phyloP scores from a whole-genome alignment of 1,139 yeast genomes.

The Saccharomyces hybrid region DNA sequence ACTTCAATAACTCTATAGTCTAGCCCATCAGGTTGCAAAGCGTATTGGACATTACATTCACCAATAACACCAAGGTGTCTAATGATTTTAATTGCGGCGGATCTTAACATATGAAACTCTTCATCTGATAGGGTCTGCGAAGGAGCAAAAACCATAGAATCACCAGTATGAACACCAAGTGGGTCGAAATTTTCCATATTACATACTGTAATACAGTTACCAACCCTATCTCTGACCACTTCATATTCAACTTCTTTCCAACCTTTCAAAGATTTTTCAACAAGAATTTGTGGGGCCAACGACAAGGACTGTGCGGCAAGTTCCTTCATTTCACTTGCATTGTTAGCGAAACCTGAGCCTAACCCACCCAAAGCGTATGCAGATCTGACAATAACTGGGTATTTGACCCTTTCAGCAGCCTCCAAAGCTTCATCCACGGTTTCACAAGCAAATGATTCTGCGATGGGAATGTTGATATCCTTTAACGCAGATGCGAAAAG shows the following conservation, averaged over 20 bases:
- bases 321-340: constrained; percentile 73
- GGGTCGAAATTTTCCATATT: constrained; percentile 99
- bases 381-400: constrained; percentile 95
- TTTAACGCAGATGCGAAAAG: constrained; percentile 89
- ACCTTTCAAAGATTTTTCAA: constrained; percentile 94
- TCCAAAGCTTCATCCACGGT: constrained; percentile 84
- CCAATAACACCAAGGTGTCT: constrained; percentile 98
- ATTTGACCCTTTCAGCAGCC: constrained; percentile 83
- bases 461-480: constrained; percentile 90
- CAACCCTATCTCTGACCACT: constrained; percentile 94
- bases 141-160: constrained; percentile 97
- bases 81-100: constrained; percentile 94
- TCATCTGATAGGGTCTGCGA: constrained; percentile 95
- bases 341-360: constrained; percentile 94
- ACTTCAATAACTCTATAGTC: constrained; percentile 97
- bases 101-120: constrained; percentile 95
- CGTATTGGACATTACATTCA: constrained; percentile 97
- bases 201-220: constrained; percentile 97
- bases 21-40: constrained; percentile 88
- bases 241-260: constrained; percentile 99
- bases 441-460: constrained; percentile 92
- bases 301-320: constrained; percentile 85
- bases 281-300: constrained; percentile 88
- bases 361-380: constrained; percentile 97
- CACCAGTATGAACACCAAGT: constrained; percentile 97